Evolutionary conservation across 345 rosid genomes (phyloP).

Genomic region (Gossypium stocksii): DNA sequence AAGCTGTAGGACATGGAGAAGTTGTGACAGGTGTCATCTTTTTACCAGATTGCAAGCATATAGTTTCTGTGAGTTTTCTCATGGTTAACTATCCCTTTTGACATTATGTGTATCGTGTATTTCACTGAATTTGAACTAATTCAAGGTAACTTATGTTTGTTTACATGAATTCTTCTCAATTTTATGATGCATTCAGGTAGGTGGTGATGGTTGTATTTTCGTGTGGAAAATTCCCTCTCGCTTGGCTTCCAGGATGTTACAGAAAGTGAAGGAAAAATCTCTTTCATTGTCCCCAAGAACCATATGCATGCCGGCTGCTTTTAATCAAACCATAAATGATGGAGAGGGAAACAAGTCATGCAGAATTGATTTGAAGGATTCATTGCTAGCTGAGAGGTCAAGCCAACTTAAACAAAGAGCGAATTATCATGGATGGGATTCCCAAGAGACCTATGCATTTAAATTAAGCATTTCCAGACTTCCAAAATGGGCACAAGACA

Average conservation of each 20-base stretch:
- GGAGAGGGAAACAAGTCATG: slow-evolving; percentile 36
- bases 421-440: slow-evolving; percentile 26
- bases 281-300: slow-evolving; percentile 38
- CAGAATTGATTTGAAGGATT: slow-evolving; percentile 24
- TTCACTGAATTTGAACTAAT: slow-evolving; percentile 8
- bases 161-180: slow-evolving; percentile 4
- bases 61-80: slow-evolving; percentile 63
- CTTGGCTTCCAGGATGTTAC: slow-evolving; percentile 50
- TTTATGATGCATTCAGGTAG: slow-evolving; percentile 44
- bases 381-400: slow-evolving; percentile 20
- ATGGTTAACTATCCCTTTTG: slow-evolving; percentile 12
- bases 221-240: slow-evolving; percentile 67
- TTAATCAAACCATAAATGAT: slow-evolving; percentile 29
- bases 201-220: slow-evolving; percentile 75
- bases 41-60: slow-evolving; percentile 81
- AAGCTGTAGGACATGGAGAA: slow-evolving; percentile 77
- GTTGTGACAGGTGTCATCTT: slow-evolving; percentile 70
- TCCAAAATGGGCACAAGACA: slow-evolving; percentile 84
- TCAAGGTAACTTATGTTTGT: slow-evolving; percentile 1
- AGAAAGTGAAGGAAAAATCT: slow-evolving; percentile 41
- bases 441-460: slow-evolving; percentile 53
- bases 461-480: slow-evolving; percentile 74
- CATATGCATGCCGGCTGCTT: slow-evolving; percentile 30
- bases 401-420: slow-evolving; percentile 16
- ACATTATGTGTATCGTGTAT: neutral